Percentiles rank a stretch among this genome's conserved stretches.
Conservation (phyloP, 352 stramenopile species). For the Phytophthora nicotianae region DNA sequence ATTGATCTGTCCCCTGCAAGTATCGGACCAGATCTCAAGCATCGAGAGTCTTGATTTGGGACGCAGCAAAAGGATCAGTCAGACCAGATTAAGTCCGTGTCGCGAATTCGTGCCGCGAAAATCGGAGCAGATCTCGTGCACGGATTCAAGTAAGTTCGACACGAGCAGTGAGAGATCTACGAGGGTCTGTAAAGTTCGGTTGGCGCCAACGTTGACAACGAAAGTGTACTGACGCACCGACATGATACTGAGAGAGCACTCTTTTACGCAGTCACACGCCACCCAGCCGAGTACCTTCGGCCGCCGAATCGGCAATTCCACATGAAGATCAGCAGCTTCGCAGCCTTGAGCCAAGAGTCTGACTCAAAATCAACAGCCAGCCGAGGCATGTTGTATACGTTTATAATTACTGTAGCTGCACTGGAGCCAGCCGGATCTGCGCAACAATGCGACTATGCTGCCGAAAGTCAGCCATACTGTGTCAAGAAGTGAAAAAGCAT, state of each 20-base stretch:
- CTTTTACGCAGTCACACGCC: neutral
- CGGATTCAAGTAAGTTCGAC: neutral
- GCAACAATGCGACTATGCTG: neutral
- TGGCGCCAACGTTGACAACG: neutral
- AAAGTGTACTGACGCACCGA: neutral
- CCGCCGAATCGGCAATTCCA: too few species aligned
- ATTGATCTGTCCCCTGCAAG: neutral
- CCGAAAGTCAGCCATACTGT: neutral
- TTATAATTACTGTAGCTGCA: too few species aligned
- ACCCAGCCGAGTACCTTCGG: neutral
- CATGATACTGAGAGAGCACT: neutral
- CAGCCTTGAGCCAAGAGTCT: too few species aligned
- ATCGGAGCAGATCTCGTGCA: neutral
- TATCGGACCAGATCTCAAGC: neutral
- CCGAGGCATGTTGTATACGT: too few species aligned
- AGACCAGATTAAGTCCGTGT: neutral
- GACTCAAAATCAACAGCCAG: too few species aligned
- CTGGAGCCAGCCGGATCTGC: neutral
- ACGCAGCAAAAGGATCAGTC: too few species aligned
- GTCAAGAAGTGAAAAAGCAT: neutral
- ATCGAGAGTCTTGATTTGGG: neutral
- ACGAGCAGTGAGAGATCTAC: neutral
- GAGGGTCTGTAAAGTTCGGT: too few species aligned
- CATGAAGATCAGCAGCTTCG: too few species aligned
- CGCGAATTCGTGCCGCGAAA: too few species aligned